Evolutionary conservation across 106 monocot species (phyloP), one percentile per base, ranked within the genome.

Genomic region (Allium fistulosum): DNA sequence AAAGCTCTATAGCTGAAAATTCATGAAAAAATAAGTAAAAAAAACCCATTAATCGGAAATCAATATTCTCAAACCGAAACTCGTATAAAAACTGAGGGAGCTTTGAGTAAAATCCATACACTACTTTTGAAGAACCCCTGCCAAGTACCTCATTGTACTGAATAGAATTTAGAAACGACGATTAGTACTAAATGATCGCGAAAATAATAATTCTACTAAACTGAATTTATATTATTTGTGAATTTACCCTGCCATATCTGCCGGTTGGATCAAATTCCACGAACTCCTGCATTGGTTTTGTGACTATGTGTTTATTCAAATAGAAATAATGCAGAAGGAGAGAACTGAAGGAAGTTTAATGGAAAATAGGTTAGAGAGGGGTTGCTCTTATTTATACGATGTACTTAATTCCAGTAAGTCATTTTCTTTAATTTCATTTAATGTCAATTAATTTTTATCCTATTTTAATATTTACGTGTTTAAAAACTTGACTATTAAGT

Each of bases 101-200:
- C 17, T 58, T 58, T 9, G 26, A 28, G 45, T 61, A 7, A 27
- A 27, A 51, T 49, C 15, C 79, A 27, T 88, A 88, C 88, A 88
- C 88, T 71, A 51, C 84, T 75, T 88, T 88, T 49, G 84, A 84
- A 53, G 84, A 65, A 13, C 88, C 88, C 46, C 77, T 88, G 71
- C 88, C 88, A 50, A 88, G 77, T 45, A 84, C 74, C 71, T 88
- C 88, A 79, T 82, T 82, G 65, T 88, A 88, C 88, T 88, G 81
- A 51, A 57, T 56, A 75, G 13, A 18, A 62, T 10, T 13, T 5
- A 37, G n/a, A 55, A 56, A 56, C 26, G n/a, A 56, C 18, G 45
- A 51, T 63, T 60, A 48, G 26, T 26, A 16, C 27, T n/a, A 59
- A 22, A 10, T 49, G 50, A 56, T 10, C 13, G 28, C 12, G 11